Evolutionary conservation across 305 asterid species (phyloP).

Genomic region (Solanum hybrid): DNA sequence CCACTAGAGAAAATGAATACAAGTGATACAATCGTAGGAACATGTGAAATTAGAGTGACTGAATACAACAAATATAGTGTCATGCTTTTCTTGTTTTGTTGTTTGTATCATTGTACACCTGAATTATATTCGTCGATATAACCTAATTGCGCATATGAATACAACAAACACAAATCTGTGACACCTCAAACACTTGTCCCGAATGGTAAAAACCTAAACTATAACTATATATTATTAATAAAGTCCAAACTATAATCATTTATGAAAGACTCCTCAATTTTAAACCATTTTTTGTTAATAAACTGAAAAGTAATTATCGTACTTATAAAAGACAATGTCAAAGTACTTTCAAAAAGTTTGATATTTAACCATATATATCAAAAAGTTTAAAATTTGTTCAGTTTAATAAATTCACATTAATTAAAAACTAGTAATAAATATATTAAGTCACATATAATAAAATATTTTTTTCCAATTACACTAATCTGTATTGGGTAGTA

Average conservation of each 20-base stretch:
- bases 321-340: not conserved
- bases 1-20: not conserved
- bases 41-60: not conserved
- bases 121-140: not conserved
- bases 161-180: not conserved
- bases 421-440: not conserved
- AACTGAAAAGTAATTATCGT: not conserved
- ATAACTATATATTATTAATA: not conserved
- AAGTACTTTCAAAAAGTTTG: not conserved
- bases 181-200: not conserved
- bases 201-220: not conserved
- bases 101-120: not conserved
- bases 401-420: not conserved
- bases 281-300: not conserved
- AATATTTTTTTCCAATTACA: not conserved
- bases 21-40: not conserved
- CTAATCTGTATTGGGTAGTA: not conserved
- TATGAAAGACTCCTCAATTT: not conserved
- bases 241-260: not conserved
- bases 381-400: not conserved
- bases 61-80: not conserved
- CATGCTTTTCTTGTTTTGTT: not conserved
- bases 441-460: not conserved
- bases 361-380: not conserved
- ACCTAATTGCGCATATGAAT: not conserved